phyloP scores from a whole-genome alignment of 345 rosid genomes.

The Aquilaria yunnanensis region DNA sequence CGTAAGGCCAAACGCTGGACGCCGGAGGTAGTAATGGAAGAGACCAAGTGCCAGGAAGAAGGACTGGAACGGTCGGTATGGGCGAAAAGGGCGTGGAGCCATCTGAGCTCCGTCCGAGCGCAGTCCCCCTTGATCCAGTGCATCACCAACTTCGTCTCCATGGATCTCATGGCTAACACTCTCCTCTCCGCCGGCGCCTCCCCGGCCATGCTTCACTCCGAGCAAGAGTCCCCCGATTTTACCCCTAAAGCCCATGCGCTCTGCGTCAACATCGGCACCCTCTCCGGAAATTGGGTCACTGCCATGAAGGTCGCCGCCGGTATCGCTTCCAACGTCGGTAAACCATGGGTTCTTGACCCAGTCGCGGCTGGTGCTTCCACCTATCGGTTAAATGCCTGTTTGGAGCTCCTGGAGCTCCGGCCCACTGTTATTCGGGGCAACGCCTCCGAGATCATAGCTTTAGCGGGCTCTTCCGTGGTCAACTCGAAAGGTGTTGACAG shows the following conservation, averaged over 20 bases:
- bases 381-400: constrained; percentile 67
- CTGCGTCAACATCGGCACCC: constrained; percentile 75
- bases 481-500: constrained; percentile 72
- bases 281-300: constrained; percentile 66
- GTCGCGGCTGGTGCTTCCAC: constrained; percentile 79
- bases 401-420: constrained; percentile 54
- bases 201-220: constrained; percentile 84
- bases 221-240: constrained; percentile 65
- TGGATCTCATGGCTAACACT: constrained; percentile 86
- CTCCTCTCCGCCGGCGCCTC: constrained; percentile 89
- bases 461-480: constrained; percentile 46
- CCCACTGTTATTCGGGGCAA: constrained; percentile 82
- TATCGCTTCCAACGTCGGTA: constrained; percentile 36
- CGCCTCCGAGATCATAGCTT: constrained; percentile 77
- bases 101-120: constrained; percentile 35
- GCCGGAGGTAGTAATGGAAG: constrained; percentile 4
- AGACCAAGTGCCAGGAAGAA: not conserved
- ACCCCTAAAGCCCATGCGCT: constrained; percentile 62
- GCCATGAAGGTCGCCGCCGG: constrained; percentile 69
- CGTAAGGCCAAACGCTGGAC: not conserved
- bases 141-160: constrained; percentile 88
- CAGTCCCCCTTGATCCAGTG: constrained; percentile 78
- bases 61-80: constrained; percentile 17
- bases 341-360: constrained; percentile 90
- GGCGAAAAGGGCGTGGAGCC: constrained; percentile 38